phyloP scores from a whole-genome alignment of 2,329 filamentous ascomycete genomes.

The Bipolaris zeicola region DNA sequence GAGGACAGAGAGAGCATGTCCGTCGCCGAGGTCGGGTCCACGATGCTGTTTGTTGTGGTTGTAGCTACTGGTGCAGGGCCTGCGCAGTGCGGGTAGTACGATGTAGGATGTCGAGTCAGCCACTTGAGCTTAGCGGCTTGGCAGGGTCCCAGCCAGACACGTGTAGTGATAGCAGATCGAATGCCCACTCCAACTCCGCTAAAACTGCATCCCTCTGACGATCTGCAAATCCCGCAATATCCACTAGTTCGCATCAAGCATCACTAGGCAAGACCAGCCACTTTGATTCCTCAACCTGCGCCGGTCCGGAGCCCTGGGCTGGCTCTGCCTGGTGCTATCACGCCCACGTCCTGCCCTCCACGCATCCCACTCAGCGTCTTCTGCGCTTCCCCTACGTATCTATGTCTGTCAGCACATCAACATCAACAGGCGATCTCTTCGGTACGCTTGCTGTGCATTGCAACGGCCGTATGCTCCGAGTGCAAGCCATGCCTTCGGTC shows the following conservation, averaged over 20 bases:
- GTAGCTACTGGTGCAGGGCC: no score
- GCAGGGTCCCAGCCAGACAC: constrained; percentile 1
- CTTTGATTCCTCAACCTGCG: neutral
- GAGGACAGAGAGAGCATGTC: neutral
- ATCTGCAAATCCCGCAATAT: constrained; percentile 8
- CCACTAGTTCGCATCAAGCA: constrained; percentile 2
- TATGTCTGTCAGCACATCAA: constrained; percentile 49
- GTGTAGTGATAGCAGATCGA: neutral
- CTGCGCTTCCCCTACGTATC: constrained; percentile 14
- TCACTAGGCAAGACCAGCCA: neutral
- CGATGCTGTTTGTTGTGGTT: neutral
- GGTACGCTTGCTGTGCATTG: constrained; percentile 46
- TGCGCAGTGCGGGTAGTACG: no score
- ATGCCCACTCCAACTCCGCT: neutral
- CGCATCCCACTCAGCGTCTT: no score
- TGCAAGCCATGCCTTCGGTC: constrained; percentile 46
- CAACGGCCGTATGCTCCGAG: constrained; percentile 27
- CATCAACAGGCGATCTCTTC: constrained; percentile 50
- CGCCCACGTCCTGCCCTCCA: constrained; percentile 46
- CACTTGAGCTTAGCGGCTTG: neutral
- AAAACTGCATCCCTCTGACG: constrained; percentile 1
- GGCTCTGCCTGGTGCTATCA: neutral
- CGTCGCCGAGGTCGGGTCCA: neutral
- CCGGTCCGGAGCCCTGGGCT: no score
- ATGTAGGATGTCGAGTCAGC: no score